Evolutionary conservation across 495 filamentous ascomycete species (phyloP).

Genomic region (Entonaema liquescens): DNA sequence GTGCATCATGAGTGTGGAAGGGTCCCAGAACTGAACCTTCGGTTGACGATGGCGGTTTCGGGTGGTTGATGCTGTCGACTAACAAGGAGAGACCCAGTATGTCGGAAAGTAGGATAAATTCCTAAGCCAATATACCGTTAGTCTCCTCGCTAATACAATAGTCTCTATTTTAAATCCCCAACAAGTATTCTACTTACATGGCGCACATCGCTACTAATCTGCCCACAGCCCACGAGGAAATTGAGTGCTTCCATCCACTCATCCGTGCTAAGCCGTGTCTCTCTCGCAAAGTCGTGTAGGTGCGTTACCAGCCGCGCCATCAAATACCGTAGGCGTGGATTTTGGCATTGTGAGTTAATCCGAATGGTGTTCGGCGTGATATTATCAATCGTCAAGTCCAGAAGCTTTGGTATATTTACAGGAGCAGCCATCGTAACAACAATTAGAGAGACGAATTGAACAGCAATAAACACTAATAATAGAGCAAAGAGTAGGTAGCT

Average conservation of each 20-base stretch:
- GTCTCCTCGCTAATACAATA: neutral
- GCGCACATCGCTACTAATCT: conserved; percentile 76
- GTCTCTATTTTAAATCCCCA: neutral
- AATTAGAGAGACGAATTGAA: neutral
- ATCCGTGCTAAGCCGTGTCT: conserved; percentile 77
- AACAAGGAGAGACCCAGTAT: conserved; percentile 88
- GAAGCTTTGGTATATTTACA: conserved; percentile 53
- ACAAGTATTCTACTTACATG: too few relatives aligned
- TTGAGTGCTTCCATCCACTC: conserved; percentile 81
- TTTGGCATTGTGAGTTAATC: conserved; percentile 75
- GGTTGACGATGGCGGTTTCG: conserved; percentile 76
- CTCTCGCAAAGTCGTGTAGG: conserved; percentile 83
- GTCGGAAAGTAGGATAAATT: conserved; percentile 96
- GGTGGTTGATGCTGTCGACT: conserved; percentile 91
- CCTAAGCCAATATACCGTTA: conserved; percentile 54
- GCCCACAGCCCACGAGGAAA: conserved; percentile 77
- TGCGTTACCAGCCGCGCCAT: conserved; percentile 79
- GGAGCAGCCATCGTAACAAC: conserved; percentile 18
- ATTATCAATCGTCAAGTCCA: conserved; percentile 81
- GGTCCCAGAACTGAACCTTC: conserved; percentile 92
- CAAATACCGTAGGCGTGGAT: conserved; percentile 74
- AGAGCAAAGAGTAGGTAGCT: neutral
- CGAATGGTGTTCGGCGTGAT: conserved; percentile 80
- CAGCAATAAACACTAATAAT: neutral
- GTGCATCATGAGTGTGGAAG: conserved; percentile 92